These are phyloP conservation scores for Corinectria fuckeliana DNA, from an alignment of 2,329 filamentous ascomycete species.

Conservation along the genomic window DNA sequence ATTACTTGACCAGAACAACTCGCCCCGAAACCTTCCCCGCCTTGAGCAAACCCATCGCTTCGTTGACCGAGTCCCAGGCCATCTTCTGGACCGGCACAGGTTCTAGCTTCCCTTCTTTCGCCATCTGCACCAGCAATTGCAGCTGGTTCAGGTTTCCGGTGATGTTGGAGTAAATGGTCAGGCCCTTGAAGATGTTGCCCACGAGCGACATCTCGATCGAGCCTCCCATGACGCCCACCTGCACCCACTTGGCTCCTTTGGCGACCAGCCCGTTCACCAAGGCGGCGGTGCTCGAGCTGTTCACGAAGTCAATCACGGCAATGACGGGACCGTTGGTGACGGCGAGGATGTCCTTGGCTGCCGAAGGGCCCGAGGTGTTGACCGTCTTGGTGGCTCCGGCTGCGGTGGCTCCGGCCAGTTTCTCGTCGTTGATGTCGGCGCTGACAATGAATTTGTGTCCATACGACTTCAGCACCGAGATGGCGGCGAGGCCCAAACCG, in stretches of 20 bases:
- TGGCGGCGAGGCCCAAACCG: constrained; percentile 14
- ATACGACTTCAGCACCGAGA: constrained; percentile 7
- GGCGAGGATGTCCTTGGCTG: constrained; percentile 6
- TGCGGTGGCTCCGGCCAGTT: background rate
- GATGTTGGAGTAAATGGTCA: constrained; percentile 21
- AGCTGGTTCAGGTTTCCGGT: constrained; percentile 16
- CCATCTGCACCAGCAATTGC: constrained; percentile 5
- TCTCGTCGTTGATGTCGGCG: constrained; percentile 13
- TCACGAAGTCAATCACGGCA: constrained; percentile 20
- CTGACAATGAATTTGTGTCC: constrained; percentile 15
- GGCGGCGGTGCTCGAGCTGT: constrained; percentile 8
- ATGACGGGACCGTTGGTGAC: constrained; percentile 13
- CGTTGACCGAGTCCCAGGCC: constrained; percentile 16
- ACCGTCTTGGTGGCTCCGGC: constrained; percentile 18
- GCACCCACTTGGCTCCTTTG: constrained; percentile 21
- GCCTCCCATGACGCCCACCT: constrained; percentile 22
- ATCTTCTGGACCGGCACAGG: constrained; percentile 13
- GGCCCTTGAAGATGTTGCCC: constrained; percentile 18
- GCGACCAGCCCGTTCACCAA: constrained; percentile 8
- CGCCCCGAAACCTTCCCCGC: constrained; percentile 9
- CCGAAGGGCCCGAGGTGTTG: constrained; percentile 1
- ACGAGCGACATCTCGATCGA: constrained; percentile 21
- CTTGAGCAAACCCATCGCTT: constrained; percentile 18
- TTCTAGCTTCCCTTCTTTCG: constrained; percentile 10
- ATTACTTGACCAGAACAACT: constrained; percentile 10